These are phyloP conservation scores for Mortierella sp. DNA, from an alignment of 371 early-diverging fungal species.

Conservation along the genomic window DNA sequence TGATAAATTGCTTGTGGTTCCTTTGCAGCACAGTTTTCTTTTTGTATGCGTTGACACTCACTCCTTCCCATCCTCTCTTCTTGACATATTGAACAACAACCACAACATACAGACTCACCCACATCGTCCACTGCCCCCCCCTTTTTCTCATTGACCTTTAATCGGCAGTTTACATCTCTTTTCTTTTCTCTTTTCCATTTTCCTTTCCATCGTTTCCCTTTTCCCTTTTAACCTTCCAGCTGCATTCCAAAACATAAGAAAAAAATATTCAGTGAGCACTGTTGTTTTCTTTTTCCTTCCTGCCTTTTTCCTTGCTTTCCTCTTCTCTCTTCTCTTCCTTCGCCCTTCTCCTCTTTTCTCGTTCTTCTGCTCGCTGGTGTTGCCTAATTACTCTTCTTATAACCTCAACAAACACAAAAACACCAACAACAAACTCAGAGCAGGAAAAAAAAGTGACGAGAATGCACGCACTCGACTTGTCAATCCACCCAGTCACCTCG, in stretches of 20 bases:
- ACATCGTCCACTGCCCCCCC: neutral
- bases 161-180: neutral
- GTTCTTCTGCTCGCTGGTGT: neutral
- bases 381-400: neutral
- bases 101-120: neutral
- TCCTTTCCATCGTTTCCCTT: neutral
- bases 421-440: conserved; percentile 9
- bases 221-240: neutral
- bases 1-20: neutral
- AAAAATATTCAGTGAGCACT: conserved; percentile 7
- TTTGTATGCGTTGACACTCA: neutral
- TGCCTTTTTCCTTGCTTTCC: neutral
- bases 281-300: neutral
- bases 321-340: neutral
- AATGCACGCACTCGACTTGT: conserved; percentile 68
- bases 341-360: neutral
- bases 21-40: neutral
- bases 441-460: conserved; percentile 10
- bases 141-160: neutral
- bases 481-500: conserved; percentile 70
- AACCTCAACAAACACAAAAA: neutral
- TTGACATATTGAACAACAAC: neutral
- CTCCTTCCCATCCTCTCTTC: neutral
- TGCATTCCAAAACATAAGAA: conserved; percentile 6
- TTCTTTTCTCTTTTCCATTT: conserved; percentile 4